phyloP scores from a whole-genome alignment of 2,329 filamentous ascomycete genomes.

The Fusarium sp. region DNA sequence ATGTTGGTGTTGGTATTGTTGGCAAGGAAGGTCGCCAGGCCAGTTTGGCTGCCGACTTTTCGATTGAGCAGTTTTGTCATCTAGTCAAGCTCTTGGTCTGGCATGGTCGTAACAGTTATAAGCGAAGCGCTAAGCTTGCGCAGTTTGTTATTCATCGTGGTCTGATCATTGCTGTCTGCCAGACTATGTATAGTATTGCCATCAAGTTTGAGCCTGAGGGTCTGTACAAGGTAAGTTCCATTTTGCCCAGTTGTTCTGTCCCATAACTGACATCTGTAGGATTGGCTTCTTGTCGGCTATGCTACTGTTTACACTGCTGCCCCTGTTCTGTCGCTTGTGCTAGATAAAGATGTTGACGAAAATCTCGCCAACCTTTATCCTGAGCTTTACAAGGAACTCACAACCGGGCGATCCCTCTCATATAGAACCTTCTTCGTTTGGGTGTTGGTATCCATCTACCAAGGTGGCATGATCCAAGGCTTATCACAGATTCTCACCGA shows the following conservation, averaged over 20 bases:
- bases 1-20: slow-evolving; percentile 97
- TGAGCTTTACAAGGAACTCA: slow-evolving; percentile 98
- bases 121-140: slow-evolving; percentile 91
- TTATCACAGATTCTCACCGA: slow-evolving; percentile 88
- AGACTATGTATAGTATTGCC: slow-evolving; percentile 97
- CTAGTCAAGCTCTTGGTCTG: slow-evolving; percentile 97
- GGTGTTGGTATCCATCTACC: slow-evolving; percentile 95
- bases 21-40: slow-evolving; percentile 98
- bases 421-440: slow-evolving; percentile 97
- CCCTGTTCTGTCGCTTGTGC: slow-evolving; percentile 91
- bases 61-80: slow-evolving; percentile 94
- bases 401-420: slow-evolving; percentile 83
- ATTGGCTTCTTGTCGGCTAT: slow-evolving; percentile 97
- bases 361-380: slow-evolving; percentile 94
- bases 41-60: slow-evolving; percentile 94
- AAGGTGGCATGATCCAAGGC: slow-evolving; percentile 96
- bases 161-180: slow-evolving; percentile 93
- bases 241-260: neutral
- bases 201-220: slow-evolving; percentile 93
- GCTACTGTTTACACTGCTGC: slow-evolving; percentile 95
- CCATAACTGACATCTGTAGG: slow-evolving; percentile 58
- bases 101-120: slow-evolving; percentile 98
- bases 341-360: slow-evolving; percentile 96
- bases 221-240: slow-evolving; percentile 75
- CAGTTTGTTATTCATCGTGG: slow-evolving; percentile 99